These are phyloP conservation scores for Escallonia herrerae DNA, from an alignment of 129 eudicot species.

Conservation along the genomic window DNA sequence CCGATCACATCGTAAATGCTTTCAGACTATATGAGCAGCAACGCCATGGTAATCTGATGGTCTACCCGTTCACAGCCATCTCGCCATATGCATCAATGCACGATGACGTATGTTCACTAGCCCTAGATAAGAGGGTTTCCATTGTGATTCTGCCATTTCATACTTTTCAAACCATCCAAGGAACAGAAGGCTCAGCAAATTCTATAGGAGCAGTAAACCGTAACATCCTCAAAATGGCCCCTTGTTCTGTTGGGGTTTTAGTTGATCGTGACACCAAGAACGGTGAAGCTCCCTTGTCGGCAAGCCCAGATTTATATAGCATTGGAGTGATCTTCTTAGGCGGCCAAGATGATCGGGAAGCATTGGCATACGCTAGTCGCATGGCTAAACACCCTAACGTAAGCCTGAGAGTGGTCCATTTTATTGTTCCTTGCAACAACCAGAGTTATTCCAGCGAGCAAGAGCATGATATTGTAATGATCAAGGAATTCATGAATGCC, in stretches of 20 bases:
- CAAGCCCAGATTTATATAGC: conserved; percentile 42
- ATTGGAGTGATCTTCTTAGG: conserved; percentile 77
- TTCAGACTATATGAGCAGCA: conserved; percentile 64
- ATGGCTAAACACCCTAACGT: conserved; percentile 59
- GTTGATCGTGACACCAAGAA: conserved; percentile 62
- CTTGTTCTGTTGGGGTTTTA: conserved; percentile 82
- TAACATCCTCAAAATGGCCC: conserved; percentile 60
- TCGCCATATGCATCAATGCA: conserved; percentile 90
- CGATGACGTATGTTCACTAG: conserved; percentile 72
- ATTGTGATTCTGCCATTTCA: conserved; percentile 75
- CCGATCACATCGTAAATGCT: conserved; percentile 78
- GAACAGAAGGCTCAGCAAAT: conserved; percentile 72
- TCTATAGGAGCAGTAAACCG: conserved; percentile 58
- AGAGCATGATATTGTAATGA: conserved; percentile 51
- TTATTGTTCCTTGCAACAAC: no score
- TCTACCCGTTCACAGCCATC: conserved; percentile 73
- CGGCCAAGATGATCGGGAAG: conserved; percentile 86
- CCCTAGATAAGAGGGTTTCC: conserved; percentile 71
- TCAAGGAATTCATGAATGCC: conserved; percentile 40
- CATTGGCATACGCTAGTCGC: conserved; percentile 61
- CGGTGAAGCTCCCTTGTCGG: conserved; percentile 50
- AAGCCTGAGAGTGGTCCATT: no score
- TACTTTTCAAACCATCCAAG: conserved; percentile 82
- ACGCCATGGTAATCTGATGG: conserved; percentile 35
- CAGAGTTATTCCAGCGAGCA: conserved; percentile 32